These are phyloP conservation scores for Globisporangium sylvaticum DNA, from an alignment of 352 stramenopile species.

Conservation along the genomic window DNA sequence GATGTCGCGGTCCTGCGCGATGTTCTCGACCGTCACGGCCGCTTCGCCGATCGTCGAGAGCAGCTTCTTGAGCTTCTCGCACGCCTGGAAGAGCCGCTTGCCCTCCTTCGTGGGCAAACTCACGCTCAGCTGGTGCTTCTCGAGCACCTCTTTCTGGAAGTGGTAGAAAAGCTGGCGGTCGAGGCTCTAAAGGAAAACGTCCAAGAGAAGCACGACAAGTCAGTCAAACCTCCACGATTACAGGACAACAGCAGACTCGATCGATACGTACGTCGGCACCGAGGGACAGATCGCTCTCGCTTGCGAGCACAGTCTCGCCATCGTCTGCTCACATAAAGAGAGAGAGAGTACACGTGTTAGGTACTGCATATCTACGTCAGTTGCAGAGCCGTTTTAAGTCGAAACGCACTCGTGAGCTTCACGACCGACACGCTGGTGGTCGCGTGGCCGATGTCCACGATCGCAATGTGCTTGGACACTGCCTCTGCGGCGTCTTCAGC, in stretches of 20 bases:
- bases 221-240: too few species aligned
- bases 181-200: too few species aligned
- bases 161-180: constrained; percentile 77
- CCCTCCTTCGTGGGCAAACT: constrained; percentile 69
- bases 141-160: constrained; percentile 64
- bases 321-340: constrained; percentile 16
- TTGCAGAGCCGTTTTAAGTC: not conserved
- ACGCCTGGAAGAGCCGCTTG: constrained; percentile 84
- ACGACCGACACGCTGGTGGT: constrained; percentile 71
- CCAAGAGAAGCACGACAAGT: too few species aligned
- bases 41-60: constrained; percentile 84
- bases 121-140: constrained; percentile 50
- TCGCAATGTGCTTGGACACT: constrained; percentile 60
- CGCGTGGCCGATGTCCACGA: constrained; percentile 88
- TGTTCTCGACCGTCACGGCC: constrained; percentile 79
- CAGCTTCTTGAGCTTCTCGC: constrained; percentile 87
- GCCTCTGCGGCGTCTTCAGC: constrained; percentile 14
- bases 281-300: constrained; percentile 47
- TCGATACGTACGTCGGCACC: constrained; percentile 61
- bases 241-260: too few species aligned
- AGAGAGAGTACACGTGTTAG: not conserved
- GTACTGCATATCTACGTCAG: not conserved
- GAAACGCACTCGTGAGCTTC: constrained; percentile 46
- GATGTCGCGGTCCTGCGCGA: constrained; percentile 79
- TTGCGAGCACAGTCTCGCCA: constrained; percentile 54